phyloP scores from a whole-genome alignment of 148 eudicot genomes.

The Pharnaceum exiguum region DNA sequence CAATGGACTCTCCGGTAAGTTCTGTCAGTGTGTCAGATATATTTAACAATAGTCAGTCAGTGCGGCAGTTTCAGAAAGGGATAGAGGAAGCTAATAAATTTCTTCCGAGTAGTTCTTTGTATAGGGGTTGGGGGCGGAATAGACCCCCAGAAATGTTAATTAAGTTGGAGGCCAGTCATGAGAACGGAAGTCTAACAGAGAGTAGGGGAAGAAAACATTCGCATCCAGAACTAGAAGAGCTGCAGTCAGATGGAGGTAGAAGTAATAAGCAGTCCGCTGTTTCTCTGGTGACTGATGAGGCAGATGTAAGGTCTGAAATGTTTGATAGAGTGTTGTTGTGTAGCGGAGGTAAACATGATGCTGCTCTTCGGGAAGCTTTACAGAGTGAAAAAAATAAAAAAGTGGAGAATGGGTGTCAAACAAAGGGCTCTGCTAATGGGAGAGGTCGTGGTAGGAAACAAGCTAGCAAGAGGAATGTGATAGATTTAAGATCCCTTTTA shows the following conservation, averaged over 20 bases:
- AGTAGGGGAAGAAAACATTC: conserved; percentile 49
- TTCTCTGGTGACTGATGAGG: conserved; percentile 28
- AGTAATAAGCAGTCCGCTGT: conserved; percentile 63
- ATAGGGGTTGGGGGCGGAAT: conserved; percentile 14
- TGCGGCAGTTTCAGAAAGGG: conserved; percentile 55
- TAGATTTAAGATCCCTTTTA: conserved; percentile 63
- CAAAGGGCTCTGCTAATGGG: conserved; percentile 39
- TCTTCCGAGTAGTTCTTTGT: conserved; percentile 35
- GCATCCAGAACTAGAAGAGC: conserved; percentile 31
- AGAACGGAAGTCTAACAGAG: conserved; percentile 6
- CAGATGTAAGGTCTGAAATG: conserved; percentile 63
- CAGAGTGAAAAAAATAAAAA: conserved; percentile 37
- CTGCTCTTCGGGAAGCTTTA: conserved; percentile 59
- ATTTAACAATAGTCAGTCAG: conserved; percentile 50
- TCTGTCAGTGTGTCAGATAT: conserved; percentile 39
- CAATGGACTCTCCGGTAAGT: conserved; percentile 44
- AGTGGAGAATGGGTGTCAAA: conserved; percentile 24
- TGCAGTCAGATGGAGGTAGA: conserved; percentile 38
- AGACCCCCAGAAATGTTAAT: conserved; percentile 2
- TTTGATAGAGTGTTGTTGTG: conserved; percentile 68
- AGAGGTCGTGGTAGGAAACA: conserved; percentile 52
- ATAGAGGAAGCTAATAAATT: conserved; percentile 55
- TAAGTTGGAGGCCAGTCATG: conserved; percentile 21
- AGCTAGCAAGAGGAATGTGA: conserved; percentile 35
- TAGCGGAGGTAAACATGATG: conserved; percentile 52